Evolutionary conservation across 2,329 filamentous ascomycete genomes (phyloP).

Genomic region (Stagonosporopsis chrysanthemi): DNA sequence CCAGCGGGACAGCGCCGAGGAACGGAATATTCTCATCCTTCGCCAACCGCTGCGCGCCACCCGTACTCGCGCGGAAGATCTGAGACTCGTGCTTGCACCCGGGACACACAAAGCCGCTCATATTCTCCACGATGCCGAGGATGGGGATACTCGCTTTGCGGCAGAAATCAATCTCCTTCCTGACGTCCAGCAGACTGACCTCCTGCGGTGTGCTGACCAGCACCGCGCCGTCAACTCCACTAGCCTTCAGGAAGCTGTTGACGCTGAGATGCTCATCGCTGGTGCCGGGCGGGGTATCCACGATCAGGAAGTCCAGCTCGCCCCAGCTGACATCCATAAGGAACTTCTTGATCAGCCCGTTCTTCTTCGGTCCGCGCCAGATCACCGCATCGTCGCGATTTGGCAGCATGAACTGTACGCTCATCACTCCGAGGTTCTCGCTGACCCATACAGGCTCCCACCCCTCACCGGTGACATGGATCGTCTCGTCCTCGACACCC

Average conservation of each 20-base stretch:
- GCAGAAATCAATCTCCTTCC: conserved; percentile 98
- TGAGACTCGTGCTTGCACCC: conserved; percentile 81
- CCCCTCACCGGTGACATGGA: conserved; percentile 86
- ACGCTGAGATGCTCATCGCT: conserved; percentile 95
- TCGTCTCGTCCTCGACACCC: conserved; percentile 91
- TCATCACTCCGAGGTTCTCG: conserved; percentile 96
- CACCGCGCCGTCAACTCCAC: conserved; percentile 90
- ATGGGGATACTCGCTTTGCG: conserved; percentile 89
- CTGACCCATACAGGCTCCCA: conserved; percentile 97
- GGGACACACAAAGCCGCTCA: conserved; percentile 96
- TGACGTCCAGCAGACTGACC: conserved; percentile 86
- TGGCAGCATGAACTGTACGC: conserved; percentile 97
- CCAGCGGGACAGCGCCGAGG: conserved; percentile 86
- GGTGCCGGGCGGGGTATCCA: conserved; percentile 95
- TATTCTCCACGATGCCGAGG: conserved; percentile 93
- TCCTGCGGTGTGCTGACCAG: conserved; percentile 96
- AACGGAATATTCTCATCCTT: conserved; percentile 89
- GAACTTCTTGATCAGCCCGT: conserved; percentile 97
- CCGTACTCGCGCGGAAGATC: conserved; percentile 91
- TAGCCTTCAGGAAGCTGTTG: conserved; percentile 88
- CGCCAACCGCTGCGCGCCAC: conserved; percentile 81
- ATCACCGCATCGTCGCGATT: conserved; percentile 94
- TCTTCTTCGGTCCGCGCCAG: conserved; percentile 98
- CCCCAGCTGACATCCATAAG: conserved; percentile 98
- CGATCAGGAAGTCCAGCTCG: conserved; percentile 87